Evolutionary conservation across 179 eudicot genomes (phyloP).

Genomic region (Pouteria campechiana): DNA sequence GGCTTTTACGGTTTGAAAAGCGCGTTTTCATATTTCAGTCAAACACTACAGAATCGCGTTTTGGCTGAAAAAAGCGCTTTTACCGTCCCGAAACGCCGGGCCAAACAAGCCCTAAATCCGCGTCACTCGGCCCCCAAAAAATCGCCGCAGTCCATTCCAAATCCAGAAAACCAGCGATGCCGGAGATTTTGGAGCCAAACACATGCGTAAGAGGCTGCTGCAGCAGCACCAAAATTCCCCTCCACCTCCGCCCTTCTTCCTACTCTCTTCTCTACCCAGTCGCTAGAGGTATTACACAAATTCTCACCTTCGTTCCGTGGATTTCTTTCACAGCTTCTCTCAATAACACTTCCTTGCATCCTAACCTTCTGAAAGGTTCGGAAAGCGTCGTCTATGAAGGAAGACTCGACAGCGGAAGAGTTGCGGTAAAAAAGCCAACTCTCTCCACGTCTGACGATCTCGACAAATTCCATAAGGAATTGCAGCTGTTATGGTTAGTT

Average conservation of each 20-base stretch:
- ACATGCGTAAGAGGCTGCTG: conserved; percentile 86
- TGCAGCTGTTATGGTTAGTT: conserved; percentile 70
- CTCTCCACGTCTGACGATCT: conserved; percentile 82
- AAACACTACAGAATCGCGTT: too few relatives aligned
- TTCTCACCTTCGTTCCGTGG: too few relatives aligned
- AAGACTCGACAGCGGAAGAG: conserved; percentile 47
- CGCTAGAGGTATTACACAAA: conserved; percentile 50
- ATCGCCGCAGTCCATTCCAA: too few relatives aligned
- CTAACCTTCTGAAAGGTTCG: conserved; percentile 35
- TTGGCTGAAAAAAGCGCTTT: too few relatives aligned
- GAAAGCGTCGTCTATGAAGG: conserved; percentile 91
- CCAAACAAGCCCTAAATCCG: conserved; percentile 11
- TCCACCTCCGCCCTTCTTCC: conserved; percentile 65
- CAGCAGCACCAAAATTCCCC: conserved; percentile 66
- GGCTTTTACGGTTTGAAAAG: too few relatives aligned
- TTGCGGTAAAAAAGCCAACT: conserved; percentile 80
- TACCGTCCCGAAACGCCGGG: too few relatives aligned
- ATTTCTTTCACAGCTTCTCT: not conserved
- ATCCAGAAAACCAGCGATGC: too few relatives aligned
- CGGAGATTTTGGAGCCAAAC: conserved; percentile 57
- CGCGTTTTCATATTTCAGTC: too few relatives aligned
- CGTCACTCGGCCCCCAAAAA: too few relatives aligned
- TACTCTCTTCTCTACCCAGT: conserved; percentile 55
- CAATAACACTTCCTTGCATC: not conserved
- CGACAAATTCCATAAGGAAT: conserved; percentile 71